Evolutionary conservation across 108 stramenopile species (phyloP), one percentile per base, ranked within the genome.

Genomic region (Pseudonitzschia pungens): DNA sequence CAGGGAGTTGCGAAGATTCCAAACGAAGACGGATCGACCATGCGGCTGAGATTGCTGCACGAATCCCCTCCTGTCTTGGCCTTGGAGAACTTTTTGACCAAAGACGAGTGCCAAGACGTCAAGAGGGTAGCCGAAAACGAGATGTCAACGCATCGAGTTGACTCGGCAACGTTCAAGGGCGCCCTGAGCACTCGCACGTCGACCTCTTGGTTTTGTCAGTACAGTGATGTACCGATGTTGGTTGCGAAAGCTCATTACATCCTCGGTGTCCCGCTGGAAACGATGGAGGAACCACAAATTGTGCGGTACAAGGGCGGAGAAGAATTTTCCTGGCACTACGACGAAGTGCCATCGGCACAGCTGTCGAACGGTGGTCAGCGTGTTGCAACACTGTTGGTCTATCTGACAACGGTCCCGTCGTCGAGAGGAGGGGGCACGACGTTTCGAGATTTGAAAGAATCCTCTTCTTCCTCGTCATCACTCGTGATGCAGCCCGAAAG

Each of bases 271-370:
- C 80, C 82, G 28, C n/a, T 87, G 14, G 40, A 64, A 14, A 81
- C 77, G 42, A 84, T 88, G 73, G 92, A 93, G 71, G 92, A 93
- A 62, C 86, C 92, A 28, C 92, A 93, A 69, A 74, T 93, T 41
- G 92, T 93, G 2, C 74, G 88, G 29, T 93, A 93, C 74, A 72
- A 76, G 26, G 73, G 72, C 7, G 92, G 92, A 16, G 77, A 93
- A 65, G 79, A 93, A 66, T 93, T 93, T 64, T 84, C 87, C 2
- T 93, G 86, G 86, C 92, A 93, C 54, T 87, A 89, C 70, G 92
- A 93, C 60, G 90, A 86, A 71, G 72, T 88, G 43, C 90, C 89
- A 27, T 22, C 69, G 27, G 2, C 68, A 12, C 77, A 87, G 58
- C 54, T 88, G 8, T 20, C 29, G 16, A 89, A 92, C 69, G 89